phyloP scores from a whole-genome alignment of 495 filamentous ascomycete species.

The Aspergillus sclerotiicarbonarius region DNA sequence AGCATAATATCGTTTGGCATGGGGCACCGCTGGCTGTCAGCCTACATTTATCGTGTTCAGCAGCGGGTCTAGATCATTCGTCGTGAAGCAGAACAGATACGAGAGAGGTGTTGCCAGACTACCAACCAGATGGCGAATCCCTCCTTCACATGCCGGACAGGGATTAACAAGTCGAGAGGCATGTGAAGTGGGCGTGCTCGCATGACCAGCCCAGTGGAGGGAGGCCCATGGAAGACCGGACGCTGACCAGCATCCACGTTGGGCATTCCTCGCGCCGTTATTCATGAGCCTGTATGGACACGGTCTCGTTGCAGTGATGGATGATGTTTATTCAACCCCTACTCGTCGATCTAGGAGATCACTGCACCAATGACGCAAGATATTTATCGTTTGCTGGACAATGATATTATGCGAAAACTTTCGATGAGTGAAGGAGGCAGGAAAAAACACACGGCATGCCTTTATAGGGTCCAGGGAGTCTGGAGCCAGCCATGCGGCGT shows the following conservation, averaged over 20 bases:
- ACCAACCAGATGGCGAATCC: neutral
- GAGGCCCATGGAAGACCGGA: neutral
- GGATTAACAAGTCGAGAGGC: neutral
- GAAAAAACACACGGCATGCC: neutral
- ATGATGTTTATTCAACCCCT: neutral
- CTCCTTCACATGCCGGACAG: neutral
- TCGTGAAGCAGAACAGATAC: neutral
- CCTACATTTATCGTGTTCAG: neutral
- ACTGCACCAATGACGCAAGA: neutral
- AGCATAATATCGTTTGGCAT: neutral
- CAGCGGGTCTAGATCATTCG: neutral
- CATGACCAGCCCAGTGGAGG: neutral
- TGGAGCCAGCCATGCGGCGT: neutral
- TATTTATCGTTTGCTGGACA: neutral
- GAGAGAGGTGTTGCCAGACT: neutral
- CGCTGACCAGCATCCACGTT: neutral
- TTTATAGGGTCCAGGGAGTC: neutral
- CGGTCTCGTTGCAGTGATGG: neutral
- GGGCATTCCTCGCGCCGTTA: neutral
- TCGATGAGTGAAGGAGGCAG: neutral
- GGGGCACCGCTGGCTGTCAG: too few species aligned
- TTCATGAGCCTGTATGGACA: neutral
- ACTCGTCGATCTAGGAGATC: neutral
- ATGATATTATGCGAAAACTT: neutral
- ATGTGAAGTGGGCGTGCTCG: constrained; percentile 1